Evolutionary conservation across 148 eudicot species (phyloP).

Genomic region (Selenicereus undatus): DNA sequence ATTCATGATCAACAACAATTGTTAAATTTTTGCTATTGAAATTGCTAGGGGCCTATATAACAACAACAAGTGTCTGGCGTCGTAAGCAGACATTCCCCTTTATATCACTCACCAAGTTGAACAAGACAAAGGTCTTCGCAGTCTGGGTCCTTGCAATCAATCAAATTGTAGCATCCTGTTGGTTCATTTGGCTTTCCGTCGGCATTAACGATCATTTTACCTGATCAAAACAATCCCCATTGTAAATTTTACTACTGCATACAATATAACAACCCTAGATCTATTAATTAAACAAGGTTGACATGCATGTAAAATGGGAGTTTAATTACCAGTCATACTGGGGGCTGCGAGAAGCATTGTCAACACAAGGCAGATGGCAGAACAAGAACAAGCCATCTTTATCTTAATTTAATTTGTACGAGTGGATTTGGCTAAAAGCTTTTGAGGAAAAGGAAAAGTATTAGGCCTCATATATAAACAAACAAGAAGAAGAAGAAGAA

Average conservation of each 20-base stretch:
- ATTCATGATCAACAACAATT: no score
- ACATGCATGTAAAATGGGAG: background rate
- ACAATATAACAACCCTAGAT: background rate
- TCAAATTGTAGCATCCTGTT: background rate
- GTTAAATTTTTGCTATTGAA: no score
- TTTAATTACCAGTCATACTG: background rate
- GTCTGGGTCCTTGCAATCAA: background rate
- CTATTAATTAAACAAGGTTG: no score
- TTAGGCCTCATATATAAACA: no score
- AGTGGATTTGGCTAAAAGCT: background rate
- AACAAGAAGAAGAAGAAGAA: no score
- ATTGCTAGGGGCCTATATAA: no score
- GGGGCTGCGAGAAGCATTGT: background rate
- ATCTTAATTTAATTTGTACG: background rate
- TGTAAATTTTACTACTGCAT: no score
- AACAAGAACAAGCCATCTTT: background rate
- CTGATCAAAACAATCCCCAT: background rate
- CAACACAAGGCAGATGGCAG: background rate
- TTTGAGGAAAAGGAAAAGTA: no score
- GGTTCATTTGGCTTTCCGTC: background rate
- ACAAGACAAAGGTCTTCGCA: background rate
- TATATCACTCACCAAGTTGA: background rate
- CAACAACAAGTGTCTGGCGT: background rate
- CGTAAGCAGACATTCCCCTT: background rate
- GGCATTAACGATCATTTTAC: background rate